Evolutionary conservation across 2,329 filamentous ascomycete genomes (phyloP), one percentile per base, ranked within the genome.

Genomic region (Phyllosticta paracitricarpa): DNA sequence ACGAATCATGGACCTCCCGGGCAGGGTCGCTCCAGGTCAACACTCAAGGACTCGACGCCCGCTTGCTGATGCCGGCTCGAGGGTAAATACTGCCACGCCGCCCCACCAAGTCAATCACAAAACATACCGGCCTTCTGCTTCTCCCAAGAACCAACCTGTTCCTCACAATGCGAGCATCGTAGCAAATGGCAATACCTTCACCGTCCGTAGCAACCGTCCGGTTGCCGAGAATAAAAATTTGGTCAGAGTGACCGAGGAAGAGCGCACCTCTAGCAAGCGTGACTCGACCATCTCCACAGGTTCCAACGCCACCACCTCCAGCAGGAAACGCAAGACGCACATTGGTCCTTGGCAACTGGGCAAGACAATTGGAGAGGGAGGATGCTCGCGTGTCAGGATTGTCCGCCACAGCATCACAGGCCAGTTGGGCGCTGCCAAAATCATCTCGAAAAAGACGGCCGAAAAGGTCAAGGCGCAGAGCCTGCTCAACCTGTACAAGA

Each of bases 271-370:
- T 22, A 79, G 77, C 25, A 84, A 84, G 57, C 75, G 78, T 56
- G 72, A 78, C 66, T 79, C 82, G 0, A 76, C 79, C 4, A 76
- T 83, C 48, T 85, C 84, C 0, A 82, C 80, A 2, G 74, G 78
- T 0, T 85, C 83, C 5, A 82, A 81, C 2, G 76, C 79, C 56
- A 81, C 79, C 3, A 81, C 78, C 3, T 71, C 70, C 28, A 80
- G 78, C 59, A 71, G 69, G 59, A 77, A 80, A 4, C 76, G 81
- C 54, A 85, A 85, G 75, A 89, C 88, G 10, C 88, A 91, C 68
- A 89, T 99, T 68, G 94, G 94, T 0, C 93, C 93, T 66, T 99
- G 94, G 94, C 86, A 93, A 66, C 78, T 99, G 3, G 94, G 94
- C 6, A 91, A 84, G 72, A 96, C 89, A 0, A 81, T 99, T 28